Evolutionary conservation across 305 asterid genomes (phyloP), one percentile per base, ranked within the genome.

Genomic region (Rubia tinctorum): DNA sequence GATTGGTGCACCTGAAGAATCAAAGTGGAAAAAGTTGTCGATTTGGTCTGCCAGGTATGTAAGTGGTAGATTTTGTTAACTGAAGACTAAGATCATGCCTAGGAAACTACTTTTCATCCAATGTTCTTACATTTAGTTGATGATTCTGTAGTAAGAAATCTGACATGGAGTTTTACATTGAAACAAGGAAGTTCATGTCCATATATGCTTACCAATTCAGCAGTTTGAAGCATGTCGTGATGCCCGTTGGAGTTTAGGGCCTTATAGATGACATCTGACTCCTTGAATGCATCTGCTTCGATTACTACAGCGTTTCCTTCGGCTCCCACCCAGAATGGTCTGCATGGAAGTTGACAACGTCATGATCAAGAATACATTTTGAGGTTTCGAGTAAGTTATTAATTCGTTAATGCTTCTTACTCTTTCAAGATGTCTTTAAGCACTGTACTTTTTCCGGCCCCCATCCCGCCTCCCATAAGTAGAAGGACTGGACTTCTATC

Each of bases 391-490:
- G n/a, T n/a, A n/a, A n/a, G n/a, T n/a, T n/a, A n/a, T n/a, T n/a
- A n/a, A n/a, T n/a, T n/a, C n/a, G 34, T 30, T 30, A 30, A 30
- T 30, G 34, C 34, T 30, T 62, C 95, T 78, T 92, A 90, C 99
- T 92, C 99, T 86, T 92, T 92, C 79, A 95, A 89, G 74, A 95
- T 87, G 86, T 95, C 99, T 77, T 90, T 93, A 56, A 91, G 98
- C 75, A 88, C 97, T 17, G 96, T 90, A 81, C 97, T 93, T 84
- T 93, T 93, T 59, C 97, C 98, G 2, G 96, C 98, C n/a, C 98
- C 97, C 98, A 93, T 90, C 14, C 99, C 99, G 55, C 99, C 98
- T 6, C 98, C 99, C 98, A 95, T 95, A 84, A 95, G 85, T 78
- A 95, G 98, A 77, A 95, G 97, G 49, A 92, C 90, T 0, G 96